Conservation (phyloP, 805 yeast genomes). For the Candida andamanensis region DNA sequence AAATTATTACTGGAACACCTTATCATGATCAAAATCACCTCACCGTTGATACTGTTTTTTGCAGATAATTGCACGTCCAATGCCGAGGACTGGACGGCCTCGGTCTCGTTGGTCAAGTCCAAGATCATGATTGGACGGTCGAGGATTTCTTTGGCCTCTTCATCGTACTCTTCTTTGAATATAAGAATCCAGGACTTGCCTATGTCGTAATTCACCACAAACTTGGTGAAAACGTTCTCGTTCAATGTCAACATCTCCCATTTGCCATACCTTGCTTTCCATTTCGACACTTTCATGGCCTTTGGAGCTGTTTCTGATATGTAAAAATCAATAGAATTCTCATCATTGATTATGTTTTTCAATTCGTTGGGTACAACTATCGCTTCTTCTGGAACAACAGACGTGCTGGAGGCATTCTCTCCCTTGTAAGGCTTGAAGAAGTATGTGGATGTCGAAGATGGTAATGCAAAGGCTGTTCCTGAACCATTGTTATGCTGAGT, state of each 20-base stretch:
- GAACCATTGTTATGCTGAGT: conserved; percentile 12
- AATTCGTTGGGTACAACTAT: conserved; percentile 32
- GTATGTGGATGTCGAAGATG: conserved; percentile 36
- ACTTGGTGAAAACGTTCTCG: conserved; percentile 32
- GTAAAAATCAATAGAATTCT: conserved; percentile 32
- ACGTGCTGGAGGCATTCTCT: conserved; percentile 10
- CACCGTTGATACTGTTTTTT: conserved; percentile 25
- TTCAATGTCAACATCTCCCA: conserved; percentile 41
- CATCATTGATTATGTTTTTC: conserved; percentile 34
- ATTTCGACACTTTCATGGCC: conserved; percentile 35
- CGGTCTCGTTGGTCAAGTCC: conserved; percentile 19
- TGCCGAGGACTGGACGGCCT: conserved; percentile 31
- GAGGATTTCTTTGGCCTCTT: conserved; percentile 21
- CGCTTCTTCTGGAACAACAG: conserved; percentile 7
- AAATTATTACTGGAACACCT: conserved; percentile 28
- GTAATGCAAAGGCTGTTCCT: conserved; percentile 38
- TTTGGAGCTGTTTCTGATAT: conserved; percentile 30
- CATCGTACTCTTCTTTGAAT: conserved; percentile 36
- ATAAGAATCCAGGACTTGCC: conserved; percentile 33
- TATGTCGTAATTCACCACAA: conserved; percentile 33
- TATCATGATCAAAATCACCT: conserved; percentile 24
- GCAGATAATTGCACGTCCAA: conserved; percentile 34
- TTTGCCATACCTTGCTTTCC: conserved; percentile 38
- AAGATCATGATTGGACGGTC: conserved; percentile 35
- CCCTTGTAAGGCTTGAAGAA: conserved; percentile 30